A percentile compares a stretch with the other conserved stretches of the same genome.
These are phyloP conservation scores for Stephanodiscus triporus DNA, from an alignment of 108 stramenopile genomes.

Conservation along the genomic window DNA sequence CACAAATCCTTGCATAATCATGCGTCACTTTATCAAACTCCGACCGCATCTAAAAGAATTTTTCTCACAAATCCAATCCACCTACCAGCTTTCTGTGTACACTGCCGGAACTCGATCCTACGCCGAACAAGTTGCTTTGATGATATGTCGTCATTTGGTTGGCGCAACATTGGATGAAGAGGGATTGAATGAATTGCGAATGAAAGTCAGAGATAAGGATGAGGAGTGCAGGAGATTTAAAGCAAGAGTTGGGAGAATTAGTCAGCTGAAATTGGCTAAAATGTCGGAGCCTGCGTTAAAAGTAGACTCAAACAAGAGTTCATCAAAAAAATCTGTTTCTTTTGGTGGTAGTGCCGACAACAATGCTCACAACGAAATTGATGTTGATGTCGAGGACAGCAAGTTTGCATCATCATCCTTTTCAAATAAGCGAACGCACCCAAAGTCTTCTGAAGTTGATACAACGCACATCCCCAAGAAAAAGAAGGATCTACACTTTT, in stretches of 20 bases:
- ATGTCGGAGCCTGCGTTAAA: not conserved
- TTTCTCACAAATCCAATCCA: conserved; percentile 53
- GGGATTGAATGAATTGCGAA: conserved; percentile 49
- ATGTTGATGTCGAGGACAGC: conserved; percentile 1
- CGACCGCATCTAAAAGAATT: conserved; percentile 83
- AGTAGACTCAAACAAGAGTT: conserved; percentile 13
- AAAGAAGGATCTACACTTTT: conserved; percentile 1
- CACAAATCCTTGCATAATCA: conserved; percentile 17
- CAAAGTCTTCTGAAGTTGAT: not conserved
- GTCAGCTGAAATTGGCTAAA: conserved; percentile 22
- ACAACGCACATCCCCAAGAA: conserved; percentile 18
- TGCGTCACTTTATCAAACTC: conserved; percentile 82
- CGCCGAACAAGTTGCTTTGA: conserved; percentile 83
- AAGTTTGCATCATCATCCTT: not conserved
- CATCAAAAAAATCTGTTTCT: conserved; percentile 25
- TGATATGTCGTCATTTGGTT: conserved; percentile 75
- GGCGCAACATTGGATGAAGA: conserved; percentile 52
- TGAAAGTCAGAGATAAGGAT: conserved; percentile 37
- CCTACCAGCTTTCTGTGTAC: conserved; percentile 84
- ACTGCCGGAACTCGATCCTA: conserved; percentile 90
- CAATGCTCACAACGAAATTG: not conserved
- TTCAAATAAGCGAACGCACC: conserved; percentile 2
- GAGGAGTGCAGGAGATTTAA: conserved; percentile 35
- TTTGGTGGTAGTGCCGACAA: not conserved
- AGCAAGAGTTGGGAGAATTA: conserved; percentile 17